Evolutionary conservation across 257 asterid genomes (phyloP).

Genomic region (Fraxinus anomala): DNA sequence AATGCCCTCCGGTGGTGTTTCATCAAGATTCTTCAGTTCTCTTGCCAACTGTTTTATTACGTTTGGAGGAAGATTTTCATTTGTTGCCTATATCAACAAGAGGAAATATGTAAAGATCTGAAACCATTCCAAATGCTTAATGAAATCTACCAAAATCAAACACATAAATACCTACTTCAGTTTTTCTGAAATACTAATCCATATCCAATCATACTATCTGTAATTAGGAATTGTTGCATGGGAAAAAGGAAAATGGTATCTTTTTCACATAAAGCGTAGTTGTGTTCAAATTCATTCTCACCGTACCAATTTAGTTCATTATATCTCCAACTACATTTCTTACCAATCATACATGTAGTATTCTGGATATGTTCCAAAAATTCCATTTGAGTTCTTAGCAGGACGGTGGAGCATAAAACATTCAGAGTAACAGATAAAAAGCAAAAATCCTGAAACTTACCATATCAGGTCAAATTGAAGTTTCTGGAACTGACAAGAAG

Average conservation of each 20-base stretch:
- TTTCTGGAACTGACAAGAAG: background rate
- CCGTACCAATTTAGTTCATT: conserved; percentile 3
- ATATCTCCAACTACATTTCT: background rate
- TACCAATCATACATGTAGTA: conserved; percentile 1
- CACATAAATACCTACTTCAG: background rate
- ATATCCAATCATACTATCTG: background rate
- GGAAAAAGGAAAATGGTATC: background rate
- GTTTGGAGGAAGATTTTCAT: conserved; percentile 68
- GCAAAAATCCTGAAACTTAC: conserved; percentile 27
- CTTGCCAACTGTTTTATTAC: conserved; percentile 73
- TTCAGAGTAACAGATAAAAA: background rate
- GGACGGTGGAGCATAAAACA: background rate
- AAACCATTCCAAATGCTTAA: background rate
- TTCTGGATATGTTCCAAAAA: background rate
- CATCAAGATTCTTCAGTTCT: conserved; percentile 93
- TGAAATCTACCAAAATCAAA: conserved; percentile 1
- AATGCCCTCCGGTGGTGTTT: conserved; percentile 97
- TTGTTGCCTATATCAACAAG: conserved; percentile 60
- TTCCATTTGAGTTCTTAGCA: background rate
- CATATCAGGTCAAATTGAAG: conserved; percentile 31
- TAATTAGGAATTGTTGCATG: background rate
- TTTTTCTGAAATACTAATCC: background rate
- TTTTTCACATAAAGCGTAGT: background rate
- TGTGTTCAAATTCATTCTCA: background rate
- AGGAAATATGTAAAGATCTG: conserved; percentile 15